Conservation (phyloP, 2,329 filamentous ascomycete genomes). For the Fusarium mangiferae region DNA sequence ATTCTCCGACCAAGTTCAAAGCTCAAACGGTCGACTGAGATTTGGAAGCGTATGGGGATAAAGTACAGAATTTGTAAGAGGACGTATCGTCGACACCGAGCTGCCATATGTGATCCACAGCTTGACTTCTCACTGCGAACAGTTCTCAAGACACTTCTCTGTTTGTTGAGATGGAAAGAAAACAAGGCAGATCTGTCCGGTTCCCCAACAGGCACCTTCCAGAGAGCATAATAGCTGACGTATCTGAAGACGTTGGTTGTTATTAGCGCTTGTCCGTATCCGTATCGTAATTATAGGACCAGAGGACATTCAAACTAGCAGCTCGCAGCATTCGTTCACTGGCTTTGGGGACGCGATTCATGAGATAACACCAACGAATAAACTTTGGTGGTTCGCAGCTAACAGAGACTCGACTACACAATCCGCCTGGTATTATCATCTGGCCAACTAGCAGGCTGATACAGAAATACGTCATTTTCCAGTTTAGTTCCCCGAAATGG, state of each 20-base stretch:
- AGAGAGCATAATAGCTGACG: background rate
- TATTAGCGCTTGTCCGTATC: constrained; percentile 13
- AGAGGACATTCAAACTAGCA: background rate
- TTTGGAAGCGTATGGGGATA: background rate
- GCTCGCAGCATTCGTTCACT: background rate
- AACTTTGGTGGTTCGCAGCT: background rate
- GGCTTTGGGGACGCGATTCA: constrained; percentile 10
- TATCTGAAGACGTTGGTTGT: background rate
- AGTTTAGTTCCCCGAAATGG: background rate
- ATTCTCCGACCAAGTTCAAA: background rate
- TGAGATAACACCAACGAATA: background rate
- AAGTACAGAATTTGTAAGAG: background rate
- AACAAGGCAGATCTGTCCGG: background rate
- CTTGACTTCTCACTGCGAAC: background rate
- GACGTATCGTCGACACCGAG: background rate
- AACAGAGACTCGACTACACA: background rate
- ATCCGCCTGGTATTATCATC: background rate
- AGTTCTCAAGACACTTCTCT: background rate
- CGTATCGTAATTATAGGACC: background rate
- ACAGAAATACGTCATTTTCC: background rate
- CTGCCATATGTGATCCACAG: background rate
- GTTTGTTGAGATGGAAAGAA: background rate
- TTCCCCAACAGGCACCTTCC: background rate
- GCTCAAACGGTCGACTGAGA: background rate
- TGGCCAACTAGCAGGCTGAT: background rate